Conservation (phyloP, 495 filamentous ascomycete genomes). For the Aeminium ludgeri region DNA sequence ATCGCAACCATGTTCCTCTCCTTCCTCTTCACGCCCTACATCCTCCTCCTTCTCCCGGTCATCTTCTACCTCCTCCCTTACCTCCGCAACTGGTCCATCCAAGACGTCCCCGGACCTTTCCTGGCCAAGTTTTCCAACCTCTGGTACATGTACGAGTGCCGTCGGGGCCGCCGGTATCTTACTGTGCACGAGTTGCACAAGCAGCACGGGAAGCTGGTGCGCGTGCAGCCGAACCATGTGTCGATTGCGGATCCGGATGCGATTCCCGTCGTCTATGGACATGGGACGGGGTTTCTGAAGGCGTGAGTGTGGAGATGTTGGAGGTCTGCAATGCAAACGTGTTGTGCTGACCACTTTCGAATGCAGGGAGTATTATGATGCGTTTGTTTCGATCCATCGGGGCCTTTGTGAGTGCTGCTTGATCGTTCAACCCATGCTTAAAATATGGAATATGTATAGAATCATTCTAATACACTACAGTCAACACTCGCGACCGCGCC, state of each 20-base stretch:
- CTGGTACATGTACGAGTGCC: conserved; percentile 56
- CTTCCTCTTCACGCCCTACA: conserved; percentile 41
- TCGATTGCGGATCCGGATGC: conserved; percentile 43
- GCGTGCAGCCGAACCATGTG: conserved; percentile 43
- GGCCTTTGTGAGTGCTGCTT: no score
- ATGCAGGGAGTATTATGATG: conserved; percentile 65
- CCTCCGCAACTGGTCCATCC: conserved; percentile 44
- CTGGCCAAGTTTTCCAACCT: conserved; percentile 57
- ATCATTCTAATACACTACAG: no score
- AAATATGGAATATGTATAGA: no score
- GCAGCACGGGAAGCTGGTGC: conserved; percentile 45
- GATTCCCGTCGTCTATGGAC: conserved; percentile 39
- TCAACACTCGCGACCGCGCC: conserved; percentile 71
- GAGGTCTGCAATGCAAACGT: not conserved
- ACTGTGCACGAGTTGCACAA: conserved; percentile 57
- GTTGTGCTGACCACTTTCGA: not conserved
- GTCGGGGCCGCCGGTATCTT: conserved; percentile 48
- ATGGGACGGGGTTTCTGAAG: conserved; percentile 29
- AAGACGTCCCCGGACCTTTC: conserved; percentile 50
- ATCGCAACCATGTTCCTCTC: conserved; percentile 29
- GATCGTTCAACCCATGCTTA: no score
- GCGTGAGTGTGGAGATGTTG: conserved; percentile 16
- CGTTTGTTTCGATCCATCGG: conserved; percentile 72
- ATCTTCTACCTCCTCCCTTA: conserved; percentile 57
- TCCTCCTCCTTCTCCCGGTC: conserved; percentile 33